A percentile compares a stretch with the other conserved stretches of the same genome.
These are phyloP conservation scores for Gastrodia elata DNA, from an alignment of 106 monocot species.

Conservation along the genomic window DNA sequence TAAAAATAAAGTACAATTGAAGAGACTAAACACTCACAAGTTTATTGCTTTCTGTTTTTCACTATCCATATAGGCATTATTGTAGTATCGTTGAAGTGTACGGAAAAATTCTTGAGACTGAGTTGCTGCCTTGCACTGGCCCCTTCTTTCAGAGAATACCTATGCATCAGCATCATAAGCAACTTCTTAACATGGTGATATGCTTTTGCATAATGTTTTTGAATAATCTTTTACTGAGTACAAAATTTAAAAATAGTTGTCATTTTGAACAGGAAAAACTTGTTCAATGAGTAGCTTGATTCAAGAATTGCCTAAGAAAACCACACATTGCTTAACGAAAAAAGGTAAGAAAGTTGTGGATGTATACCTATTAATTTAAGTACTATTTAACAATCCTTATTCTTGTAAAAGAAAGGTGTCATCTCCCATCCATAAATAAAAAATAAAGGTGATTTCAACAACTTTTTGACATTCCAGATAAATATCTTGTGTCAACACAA, in stretches of 20 bases:
- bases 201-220: neutral
- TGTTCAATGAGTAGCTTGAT: neutral
- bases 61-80: constrained; percentile 86
- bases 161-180: constrained; percentile 12
- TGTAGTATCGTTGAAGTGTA: constrained; percentile 82
- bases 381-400: neutral
- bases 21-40: constrained; percentile 45
- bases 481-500: neutral
- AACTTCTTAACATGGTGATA: neutral
- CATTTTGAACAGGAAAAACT: neutral
- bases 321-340: neutral
- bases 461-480: neutral
- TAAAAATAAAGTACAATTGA: neutral
- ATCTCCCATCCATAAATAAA: neutral
- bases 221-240: neutral
- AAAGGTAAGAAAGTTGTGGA: neutral
- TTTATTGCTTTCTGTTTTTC: constrained; percentile 97
- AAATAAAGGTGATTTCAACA: neutral
- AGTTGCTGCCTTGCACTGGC: constrained; percentile 89
- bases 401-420: neutral
- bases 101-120: constrained; percentile 90
- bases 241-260: neutral
- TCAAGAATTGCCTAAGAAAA: neutral
- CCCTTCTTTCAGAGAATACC: constrained; percentile 96
- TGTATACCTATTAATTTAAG: neutral